phyloP scores from a whole-genome alignment of 805 yeast species.

The Saccharomycopsis oosterbeekiorum region DNA sequence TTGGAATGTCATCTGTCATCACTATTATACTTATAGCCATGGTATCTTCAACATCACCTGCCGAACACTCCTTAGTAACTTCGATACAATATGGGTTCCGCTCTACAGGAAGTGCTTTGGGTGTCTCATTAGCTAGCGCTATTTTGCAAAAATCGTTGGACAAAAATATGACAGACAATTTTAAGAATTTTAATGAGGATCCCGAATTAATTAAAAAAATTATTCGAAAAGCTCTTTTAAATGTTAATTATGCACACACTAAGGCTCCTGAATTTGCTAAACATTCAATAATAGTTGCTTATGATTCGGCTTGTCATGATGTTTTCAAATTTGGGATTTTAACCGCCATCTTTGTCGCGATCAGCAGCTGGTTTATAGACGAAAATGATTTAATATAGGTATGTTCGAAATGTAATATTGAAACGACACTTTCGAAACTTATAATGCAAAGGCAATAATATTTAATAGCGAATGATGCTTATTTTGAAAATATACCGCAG shows the following conservation, averaged over 20 bases:
- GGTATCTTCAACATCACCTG: constrained; percentile 62
- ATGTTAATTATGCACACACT: constrained; percentile 41
- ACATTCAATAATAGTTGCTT: constrained; percentile 31
- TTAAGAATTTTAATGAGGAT: constrained; percentile 26
- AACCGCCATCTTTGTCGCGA: constrained; percentile 4
- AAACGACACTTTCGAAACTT: too few relatives aligned
- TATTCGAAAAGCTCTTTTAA: constrained; percentile 44
- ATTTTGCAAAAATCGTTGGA: constrained; percentile 42
- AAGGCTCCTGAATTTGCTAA: constrained; percentile 45
- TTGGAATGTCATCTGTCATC: constrained; percentile 48
- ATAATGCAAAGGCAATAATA: too few relatives aligned
- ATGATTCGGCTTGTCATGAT: constrained; percentile 12
- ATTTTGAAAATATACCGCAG: too few relatives aligned
- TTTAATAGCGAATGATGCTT: too few relatives aligned
- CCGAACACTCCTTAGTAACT: constrained; percentile 58
- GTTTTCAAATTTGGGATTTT: constrained; percentile 14
- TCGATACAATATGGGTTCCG: constrained; percentile 59
- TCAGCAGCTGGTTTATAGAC: constrained; percentile 9
- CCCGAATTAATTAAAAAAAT: constrained; percentile 32
- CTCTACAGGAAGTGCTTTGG: constrained; percentile 57
- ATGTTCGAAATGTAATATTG: background rate
- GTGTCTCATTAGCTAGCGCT: constrained; percentile 55
- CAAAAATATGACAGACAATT: constrained; percentile 21
- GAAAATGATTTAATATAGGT: constrained; percentile 7
- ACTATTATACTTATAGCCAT: constrained; percentile 58